These are phyloP conservation scores for Candida tropicalis DNA, from an alignment of 1,139 yeast species.

Conservation along the genomic window DNA sequence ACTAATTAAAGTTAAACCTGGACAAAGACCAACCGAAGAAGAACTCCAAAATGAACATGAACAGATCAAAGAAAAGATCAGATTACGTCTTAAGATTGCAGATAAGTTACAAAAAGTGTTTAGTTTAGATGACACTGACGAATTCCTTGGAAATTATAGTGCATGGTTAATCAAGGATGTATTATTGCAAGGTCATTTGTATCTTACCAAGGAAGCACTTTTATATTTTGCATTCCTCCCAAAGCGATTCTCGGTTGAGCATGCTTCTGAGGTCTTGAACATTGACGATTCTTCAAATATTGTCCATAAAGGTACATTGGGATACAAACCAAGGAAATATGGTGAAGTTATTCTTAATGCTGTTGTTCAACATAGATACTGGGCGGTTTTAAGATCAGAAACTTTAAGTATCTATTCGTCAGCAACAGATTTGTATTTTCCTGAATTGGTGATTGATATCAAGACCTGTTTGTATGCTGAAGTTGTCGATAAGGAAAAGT, in stretches of 20 bases:
- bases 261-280: conserved; percentile 10
- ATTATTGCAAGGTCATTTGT: conserved; percentile 80
- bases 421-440: conserved; percentile 82
- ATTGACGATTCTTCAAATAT: conserved; percentile 34
- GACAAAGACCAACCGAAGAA: conserved; percentile 11
- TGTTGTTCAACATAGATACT: conserved; percentile 48
- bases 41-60: conserved; percentile 17
- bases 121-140: conserved; percentile 50
- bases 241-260: conserved; percentile 26
- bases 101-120: conserved; percentile 41
- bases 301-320: conserved; percentile 50
- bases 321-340: conserved; percentile 50
- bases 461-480: conserved; percentile 66
- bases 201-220: conserved; percentile 64
- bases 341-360: conserved; percentile 43
- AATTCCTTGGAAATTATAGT: conserved; percentile 57
- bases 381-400: conserved; percentile 78
- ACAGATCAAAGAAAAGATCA: conserved; percentile 16
- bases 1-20: conserved; percentile 21
- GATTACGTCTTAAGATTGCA: conserved; percentile 35
- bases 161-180: conserved; percentile 87
- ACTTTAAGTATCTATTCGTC: conserved; percentile 69
- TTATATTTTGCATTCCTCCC: conserved; percentile 87
- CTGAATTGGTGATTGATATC: conserved; percentile 72
- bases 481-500: conserved; percentile 35